phyloP scores from a whole-genome alignment of 257 asterid genomes.

The Ligustrum vulgare region DNA sequence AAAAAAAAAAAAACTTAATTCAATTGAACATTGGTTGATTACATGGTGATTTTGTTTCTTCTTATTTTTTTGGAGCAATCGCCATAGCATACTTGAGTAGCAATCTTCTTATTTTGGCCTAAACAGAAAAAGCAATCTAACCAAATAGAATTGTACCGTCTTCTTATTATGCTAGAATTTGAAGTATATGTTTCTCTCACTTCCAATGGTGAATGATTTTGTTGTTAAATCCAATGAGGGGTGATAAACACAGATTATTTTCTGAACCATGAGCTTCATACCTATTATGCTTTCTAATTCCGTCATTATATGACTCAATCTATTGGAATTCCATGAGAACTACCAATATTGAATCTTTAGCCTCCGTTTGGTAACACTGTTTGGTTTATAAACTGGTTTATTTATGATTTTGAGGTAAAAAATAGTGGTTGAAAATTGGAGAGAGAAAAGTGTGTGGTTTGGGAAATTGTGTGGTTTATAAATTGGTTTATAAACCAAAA shows the following conservation, averaged over 20 bases:
- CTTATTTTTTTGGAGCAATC: background rate
- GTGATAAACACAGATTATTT: background rate
- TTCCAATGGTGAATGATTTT: background rate
- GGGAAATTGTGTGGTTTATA: no score
- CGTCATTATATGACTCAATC: background rate
- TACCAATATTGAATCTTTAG: background rate
- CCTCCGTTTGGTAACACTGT: no score
- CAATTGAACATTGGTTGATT: background rate
- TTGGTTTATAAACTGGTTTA: no score
- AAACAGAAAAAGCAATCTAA: background rate
- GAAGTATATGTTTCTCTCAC: background rate
- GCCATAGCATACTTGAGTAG: background rate
- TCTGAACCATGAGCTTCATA: background rate
- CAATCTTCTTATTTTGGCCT: background rate
- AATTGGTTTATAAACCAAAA: no score
- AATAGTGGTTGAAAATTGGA: no score
- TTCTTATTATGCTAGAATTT: background rate
- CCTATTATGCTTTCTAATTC: background rate
- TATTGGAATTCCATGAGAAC: background rate
- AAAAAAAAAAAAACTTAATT: no score
- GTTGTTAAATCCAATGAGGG: background rate
- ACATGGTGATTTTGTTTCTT: background rate
- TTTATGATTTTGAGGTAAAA: no score
- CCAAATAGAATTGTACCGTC: background rate
- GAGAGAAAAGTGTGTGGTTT: no score